These are phyloP conservation scores for Stagonosporopsis rhizophila DNA, from an alignment of 2,329 filamentous ascomycete genomes.

Conservation along the genomic window DNA sequence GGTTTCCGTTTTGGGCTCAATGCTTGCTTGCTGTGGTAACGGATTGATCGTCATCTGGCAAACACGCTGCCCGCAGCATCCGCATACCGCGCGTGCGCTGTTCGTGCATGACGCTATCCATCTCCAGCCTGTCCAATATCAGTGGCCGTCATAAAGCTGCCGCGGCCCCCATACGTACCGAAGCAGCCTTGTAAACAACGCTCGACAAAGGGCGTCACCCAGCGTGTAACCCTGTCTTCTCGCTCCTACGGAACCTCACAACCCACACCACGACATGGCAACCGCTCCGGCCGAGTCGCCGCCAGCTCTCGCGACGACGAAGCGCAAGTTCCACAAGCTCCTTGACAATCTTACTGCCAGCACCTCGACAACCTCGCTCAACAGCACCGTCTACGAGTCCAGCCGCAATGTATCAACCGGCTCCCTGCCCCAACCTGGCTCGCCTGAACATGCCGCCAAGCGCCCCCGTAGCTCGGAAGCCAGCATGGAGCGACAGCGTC, in stretches of 20 bases:
- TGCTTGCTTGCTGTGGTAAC: slow-evolving; percentile 26
- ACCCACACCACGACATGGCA: slow-evolving; percentile 19
- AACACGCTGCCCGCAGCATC: not conserved
- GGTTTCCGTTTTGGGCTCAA: slow-evolving; percentile 25
- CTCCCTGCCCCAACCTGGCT: slow-evolving; percentile 33
- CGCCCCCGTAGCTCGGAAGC: slow-evolving; percentile 44
- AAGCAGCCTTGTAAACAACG: slow-evolving; percentile 2
- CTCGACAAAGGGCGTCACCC: not conserved
- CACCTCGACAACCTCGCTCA: slow-evolving; percentile 53
- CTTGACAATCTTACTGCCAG: slow-evolving; percentile 66
- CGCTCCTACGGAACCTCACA: not conserved
- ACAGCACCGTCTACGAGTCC: slow-evolving; percentile 44
- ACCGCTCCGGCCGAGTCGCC: slow-evolving; percentile 26
- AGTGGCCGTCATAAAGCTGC: not conserved
- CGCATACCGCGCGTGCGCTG: not conserved
- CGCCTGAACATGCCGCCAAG: slow-evolving; percentile 43
- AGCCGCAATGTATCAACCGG: slow-evolving; percentile 38
- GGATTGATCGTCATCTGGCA: not conserved
- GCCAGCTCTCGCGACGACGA: slow-evolving; percentile 74
- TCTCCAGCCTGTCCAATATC: not conserved
- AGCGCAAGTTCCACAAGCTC: slow-evolving; percentile 78
- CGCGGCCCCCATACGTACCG: not conserved
- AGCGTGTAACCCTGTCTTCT: not conserved
- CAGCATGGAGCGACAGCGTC: slow-evolving; percentile 36
- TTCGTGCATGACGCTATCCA: not conserved